Conservation (phyloP, 345 rosid genomes). For the Euphorbia pulcherrima region DNA sequence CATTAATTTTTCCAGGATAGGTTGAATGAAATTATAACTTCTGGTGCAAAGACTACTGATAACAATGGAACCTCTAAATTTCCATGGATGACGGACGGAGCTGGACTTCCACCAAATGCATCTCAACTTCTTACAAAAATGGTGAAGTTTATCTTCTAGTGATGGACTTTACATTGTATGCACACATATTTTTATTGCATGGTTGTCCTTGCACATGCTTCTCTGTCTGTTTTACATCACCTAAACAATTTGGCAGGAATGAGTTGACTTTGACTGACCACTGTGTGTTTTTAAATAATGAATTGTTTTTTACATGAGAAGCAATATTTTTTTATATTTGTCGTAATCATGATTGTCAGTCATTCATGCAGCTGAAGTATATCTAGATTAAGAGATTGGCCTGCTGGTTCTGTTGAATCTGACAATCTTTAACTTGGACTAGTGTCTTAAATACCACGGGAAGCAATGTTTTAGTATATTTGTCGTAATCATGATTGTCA, state of each 20-base stretch:
- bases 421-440: background rate
- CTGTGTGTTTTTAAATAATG: background rate
- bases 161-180: background rate
- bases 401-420: background rate
- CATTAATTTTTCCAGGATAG: slow-evolving; percentile 54
- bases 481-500: background rate
- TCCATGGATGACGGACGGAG: slow-evolving; percentile 99
- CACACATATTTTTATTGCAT: background rate
- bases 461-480: no score
- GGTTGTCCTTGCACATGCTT: background rate
- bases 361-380: background rate
- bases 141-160: slow-evolving; percentile 36
- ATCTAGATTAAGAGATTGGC: background rate
- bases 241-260: background rate
- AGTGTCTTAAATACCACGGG: background rate
- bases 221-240: background rate
- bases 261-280: background rate
- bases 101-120: slow-evolving; percentile 83
- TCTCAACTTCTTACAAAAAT: slow-evolving; percentile 65
- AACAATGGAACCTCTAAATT: slow-evolving; percentile 52
- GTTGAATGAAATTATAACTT: slow-evolving; percentile 76
- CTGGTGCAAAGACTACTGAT: slow-evolving; percentile 44
- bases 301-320: background rate
- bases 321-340: background rate
- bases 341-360: background rate